Evolutionary conservation across 1,139 yeast genomes (phyloP).

Genomic region (Zygosaccharomyces sapae): DNA sequence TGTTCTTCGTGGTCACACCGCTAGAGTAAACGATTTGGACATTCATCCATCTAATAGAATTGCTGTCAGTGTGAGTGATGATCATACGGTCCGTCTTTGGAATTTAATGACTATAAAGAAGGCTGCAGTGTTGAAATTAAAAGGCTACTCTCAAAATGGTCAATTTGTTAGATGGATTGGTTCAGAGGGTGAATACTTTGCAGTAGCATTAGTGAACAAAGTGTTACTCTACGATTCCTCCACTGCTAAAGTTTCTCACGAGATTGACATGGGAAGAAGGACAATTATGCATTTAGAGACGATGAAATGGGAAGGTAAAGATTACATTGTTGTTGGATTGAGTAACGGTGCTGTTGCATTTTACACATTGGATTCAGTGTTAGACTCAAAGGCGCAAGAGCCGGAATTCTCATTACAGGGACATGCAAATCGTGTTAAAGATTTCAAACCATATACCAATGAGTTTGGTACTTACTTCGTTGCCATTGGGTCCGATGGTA

Average conservation of each 20-base stretch:
- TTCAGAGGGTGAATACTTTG: slow-evolving; percentile 58
- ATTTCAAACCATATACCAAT: slow-evolving; percentile 53
- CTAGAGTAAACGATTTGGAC: slow-evolving; percentile 72
- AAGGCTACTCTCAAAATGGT: slow-evolving; percentile 65
- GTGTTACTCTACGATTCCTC: slow-evolving; percentile 63
- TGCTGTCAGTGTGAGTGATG: slow-evolving; percentile 85
- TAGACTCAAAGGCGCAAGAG: slow-evolving; percentile 36
- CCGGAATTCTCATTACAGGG: slow-evolving; percentile 65
- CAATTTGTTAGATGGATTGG: slow-evolving; percentile 62
- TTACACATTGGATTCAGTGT: slow-evolving; percentile 41
- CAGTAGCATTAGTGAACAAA: slow-evolving; percentile 68
- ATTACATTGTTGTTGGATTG: slow-evolving; percentile 64
- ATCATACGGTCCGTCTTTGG: slow-evolving; percentile 83
- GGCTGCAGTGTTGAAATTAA: slow-evolving; percentile 77
- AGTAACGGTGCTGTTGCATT: slow-evolving; percentile 71
- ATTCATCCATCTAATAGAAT: slow-evolving; percentile 92
- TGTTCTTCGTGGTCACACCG: slow-evolving; percentile 79
- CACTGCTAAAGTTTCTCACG: slow-evolving; percentile 55
- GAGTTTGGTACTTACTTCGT: slow-evolving; percentile 51
- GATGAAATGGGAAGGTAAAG: slow-evolving; percentile 42
- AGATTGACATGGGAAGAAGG: slow-evolving; percentile 45
- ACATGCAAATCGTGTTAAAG: slow-evolving; percentile 83
- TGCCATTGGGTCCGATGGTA: slow-evolving; percentile 90
- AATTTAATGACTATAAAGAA: slow-evolving; percentile 96
- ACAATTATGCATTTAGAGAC: slow-evolving; percentile 69